Conservation (phyloP, 208 protist species). For the Kentomonas sorsogonicus region DNA sequence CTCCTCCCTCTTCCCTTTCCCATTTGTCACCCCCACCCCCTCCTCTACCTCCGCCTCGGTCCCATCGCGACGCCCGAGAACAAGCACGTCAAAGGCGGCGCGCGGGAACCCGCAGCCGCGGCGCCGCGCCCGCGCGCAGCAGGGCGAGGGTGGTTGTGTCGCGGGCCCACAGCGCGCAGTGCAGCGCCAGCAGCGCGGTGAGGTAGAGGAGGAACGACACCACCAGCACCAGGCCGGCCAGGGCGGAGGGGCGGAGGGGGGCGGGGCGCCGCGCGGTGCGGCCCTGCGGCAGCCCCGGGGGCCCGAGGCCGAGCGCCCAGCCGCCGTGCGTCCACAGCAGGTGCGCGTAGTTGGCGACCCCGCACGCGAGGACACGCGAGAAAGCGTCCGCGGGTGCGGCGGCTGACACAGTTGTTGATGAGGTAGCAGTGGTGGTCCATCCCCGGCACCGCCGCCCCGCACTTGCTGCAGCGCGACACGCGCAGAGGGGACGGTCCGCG, state of each 20-base stretch:
- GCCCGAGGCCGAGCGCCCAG: slow-evolving; percentile 35
- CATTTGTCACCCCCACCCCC: too few species aligned
- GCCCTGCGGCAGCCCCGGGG: too few species aligned
- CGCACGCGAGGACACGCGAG: slow-evolving; percentile 25
- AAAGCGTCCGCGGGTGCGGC: slow-evolving; percentile 28
- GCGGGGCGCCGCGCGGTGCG: too few species aligned
- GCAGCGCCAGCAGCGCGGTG: slow-evolving; percentile 26
- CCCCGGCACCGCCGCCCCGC: slow-evolving; percentile 19
- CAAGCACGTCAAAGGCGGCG: too few species aligned
- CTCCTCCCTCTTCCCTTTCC: too few species aligned
- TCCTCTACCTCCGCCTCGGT: too few species aligned
- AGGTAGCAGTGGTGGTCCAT: slow-evolving; percentile 72
- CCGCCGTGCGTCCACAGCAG: slow-evolving; percentile 27
- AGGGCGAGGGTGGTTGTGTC: slow-evolving; percentile 32
- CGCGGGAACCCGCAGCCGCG: too few species aligned
- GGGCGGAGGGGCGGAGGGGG: slow-evolving; percentile 19
- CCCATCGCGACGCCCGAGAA: too few species aligned
- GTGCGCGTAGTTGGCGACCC: slow-evolving; percentile 40
- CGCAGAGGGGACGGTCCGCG: too few species aligned
- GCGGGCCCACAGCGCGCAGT: slow-evolving; percentile 17
- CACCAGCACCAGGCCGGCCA: slow-evolving; percentile 35
- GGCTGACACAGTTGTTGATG: slow-evolving; percentile 60
- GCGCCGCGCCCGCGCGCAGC: too few species aligned
- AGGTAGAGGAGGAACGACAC: slow-evolving; percentile 22
- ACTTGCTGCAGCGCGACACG: slow-evolving; percentile 33